Base-by-base conservation (phyloP, 2,329 filamentous ascomycete species). In the Magnaporthiopsis incrustans region DNA sequence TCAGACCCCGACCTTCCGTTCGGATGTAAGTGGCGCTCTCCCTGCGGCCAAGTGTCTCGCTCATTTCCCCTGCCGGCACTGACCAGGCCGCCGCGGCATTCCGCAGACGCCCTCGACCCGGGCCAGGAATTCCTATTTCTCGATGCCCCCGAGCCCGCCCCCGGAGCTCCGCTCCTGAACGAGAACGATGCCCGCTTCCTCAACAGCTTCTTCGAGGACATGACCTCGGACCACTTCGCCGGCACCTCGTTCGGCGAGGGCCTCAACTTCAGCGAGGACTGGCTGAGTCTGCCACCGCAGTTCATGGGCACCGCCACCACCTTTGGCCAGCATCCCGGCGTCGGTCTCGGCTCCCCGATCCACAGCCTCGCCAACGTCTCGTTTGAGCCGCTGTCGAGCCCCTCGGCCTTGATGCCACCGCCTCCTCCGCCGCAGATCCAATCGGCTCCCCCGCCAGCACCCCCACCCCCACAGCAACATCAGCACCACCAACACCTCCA, bases 291-390 rank as follows among this genome's bases (percentile, higher is more conserved):
- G 26, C 87, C 87, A 6, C 87, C 87, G 1, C 81, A 81, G 61
- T 86, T 89, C 67, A 83, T 90, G 76, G 87, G 87, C 62, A 85
- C 87, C 15, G 79, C 83, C 1, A 88, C 87, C 26, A 88, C 85
- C 3, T 83, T 84, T 67, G 85, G 86, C 25, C 81, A 84, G 61
- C 82, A 84, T 50, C 75, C 78, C 18, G 68, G 70, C 33, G 70
- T 72, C 53, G 67, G 72, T 8, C 69, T 74, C 22, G 64, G 67
- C 25, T 67, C 71, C 14, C 67, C 72, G 4, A 67, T 72, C 22
- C 67, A 72, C 18, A 69, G 68, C 22, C 65, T 76, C 35, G 64
- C 70, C 18, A 65, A 71, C 53, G 60, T 66, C 7, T 63, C 70
- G 22, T 71, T 71, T 57, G 70, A 74, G 59, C 65, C 73, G n/a